Percentiles rank a stretch among this genome's conserved stretches.
Conservation (phyloP, 768 basidiomycete genomes). For the Royoungia palumana region DNA sequence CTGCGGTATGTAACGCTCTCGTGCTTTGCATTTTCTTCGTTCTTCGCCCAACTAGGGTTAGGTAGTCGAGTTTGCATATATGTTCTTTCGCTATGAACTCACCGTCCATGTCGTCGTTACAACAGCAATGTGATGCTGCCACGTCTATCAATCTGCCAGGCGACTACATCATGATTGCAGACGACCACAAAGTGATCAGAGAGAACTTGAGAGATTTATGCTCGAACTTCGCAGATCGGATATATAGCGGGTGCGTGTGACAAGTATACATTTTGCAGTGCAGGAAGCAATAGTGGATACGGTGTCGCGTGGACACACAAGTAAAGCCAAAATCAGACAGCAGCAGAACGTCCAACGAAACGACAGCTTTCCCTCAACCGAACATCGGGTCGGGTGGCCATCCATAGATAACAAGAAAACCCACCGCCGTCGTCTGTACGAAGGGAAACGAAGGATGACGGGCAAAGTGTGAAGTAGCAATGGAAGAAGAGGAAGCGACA, state of each 20-base stretch:
- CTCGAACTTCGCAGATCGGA: slow-evolving; percentile 11
- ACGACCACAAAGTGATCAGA: background rate
- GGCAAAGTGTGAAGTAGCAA: background rate
- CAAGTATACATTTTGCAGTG: slow-evolving; percentile 11
- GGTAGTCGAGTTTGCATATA: too few species aligned
- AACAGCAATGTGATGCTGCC: too few species aligned
- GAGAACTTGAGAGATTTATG: too few species aligned
- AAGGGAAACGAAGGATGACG: background rate
- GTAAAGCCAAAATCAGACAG: background rate
- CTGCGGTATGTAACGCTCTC: too few species aligned
- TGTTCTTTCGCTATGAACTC: too few species aligned
- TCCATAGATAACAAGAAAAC: slow-evolving; percentile 1
- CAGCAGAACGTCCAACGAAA: slow-evolving; percentile 1
- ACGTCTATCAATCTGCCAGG: background rate
- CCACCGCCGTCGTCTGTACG: background rate
- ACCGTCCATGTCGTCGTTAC: too few species aligned
- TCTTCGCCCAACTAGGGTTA: too few species aligned
- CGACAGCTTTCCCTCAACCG: background rate
- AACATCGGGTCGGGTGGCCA: slow-evolving; percentile 8
- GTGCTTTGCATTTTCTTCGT: too few species aligned
- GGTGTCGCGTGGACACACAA: slow-evolving; percentile 8
- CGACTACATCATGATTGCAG: background rate
- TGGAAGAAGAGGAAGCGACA: too few species aligned
- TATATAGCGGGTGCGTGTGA: slow-evolving; percentile 16
- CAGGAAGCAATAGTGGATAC: slow-evolving; percentile 12